phyloP scores from a whole-genome alignment of 1,284 basidiomycete species.

The Coniferiporia sulphurascens region DNA sequence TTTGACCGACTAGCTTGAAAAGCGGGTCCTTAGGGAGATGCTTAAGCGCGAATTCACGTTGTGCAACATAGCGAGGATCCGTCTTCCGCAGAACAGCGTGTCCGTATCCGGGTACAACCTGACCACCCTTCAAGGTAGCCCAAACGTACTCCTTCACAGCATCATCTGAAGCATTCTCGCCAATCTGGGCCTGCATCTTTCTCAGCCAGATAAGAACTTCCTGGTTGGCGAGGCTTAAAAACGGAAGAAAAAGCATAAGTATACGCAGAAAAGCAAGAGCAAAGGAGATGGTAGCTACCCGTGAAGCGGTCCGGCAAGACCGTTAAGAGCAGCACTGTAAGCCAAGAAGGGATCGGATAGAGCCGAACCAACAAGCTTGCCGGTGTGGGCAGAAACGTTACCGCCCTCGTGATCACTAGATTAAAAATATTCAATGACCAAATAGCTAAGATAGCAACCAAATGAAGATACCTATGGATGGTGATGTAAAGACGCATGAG shows the following conservation, averaged over 20 bases:
- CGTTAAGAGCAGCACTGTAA: constrained; percentile 90
- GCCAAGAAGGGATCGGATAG: constrained; percentile 98
- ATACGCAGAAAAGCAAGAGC: not conserved
- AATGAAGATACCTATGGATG: constrained; percentile 69
- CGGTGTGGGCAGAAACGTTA: constrained; percentile 96
- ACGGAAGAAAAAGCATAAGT: not conserved
- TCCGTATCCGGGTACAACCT: constrained; percentile 93
- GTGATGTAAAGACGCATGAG: constrained; percentile 96
- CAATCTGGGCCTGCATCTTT: constrained; percentile 85
- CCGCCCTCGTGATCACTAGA: constrained; percentile 94
- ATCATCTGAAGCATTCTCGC: constrained; percentile 77
- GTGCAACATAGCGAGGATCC: constrained; percentile 95
- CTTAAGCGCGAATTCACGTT: constrained; percentile 90
- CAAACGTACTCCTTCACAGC: constrained; percentile 91
- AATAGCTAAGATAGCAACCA: not conserved
- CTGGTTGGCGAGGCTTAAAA: constrained; percentile 79
- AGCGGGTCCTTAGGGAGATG: constrained; percentile 83
- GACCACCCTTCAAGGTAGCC: constrained; percentile 86
- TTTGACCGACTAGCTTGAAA: constrained; percentile 91
- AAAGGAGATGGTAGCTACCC: constrained; percentile 37
- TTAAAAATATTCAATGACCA: not conserved
- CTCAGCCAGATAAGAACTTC: constrained; percentile 88
- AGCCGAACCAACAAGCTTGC: constrained; percentile 95
- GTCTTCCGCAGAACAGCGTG: constrained; percentile 97
- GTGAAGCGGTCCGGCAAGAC: constrained; percentile 96